Evolutionary conservation across 202 grass and related monocot species (phyloP), one percentile per base, ranked within the genome.

Genomic region (Hordeum pubiflorum): DNA sequence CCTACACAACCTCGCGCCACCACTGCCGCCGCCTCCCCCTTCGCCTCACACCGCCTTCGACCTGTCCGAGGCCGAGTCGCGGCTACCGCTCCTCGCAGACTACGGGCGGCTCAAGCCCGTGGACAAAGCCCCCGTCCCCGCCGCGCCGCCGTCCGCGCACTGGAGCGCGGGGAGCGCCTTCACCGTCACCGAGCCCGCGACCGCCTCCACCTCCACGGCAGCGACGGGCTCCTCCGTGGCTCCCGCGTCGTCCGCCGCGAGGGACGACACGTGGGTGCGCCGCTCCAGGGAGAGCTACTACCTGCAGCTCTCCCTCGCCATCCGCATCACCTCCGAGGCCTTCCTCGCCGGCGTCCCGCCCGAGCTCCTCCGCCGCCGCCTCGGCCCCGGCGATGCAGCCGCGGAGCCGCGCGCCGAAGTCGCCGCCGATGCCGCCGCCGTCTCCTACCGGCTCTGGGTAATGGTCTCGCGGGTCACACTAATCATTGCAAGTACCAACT

Each of bases 371-470:
- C 55, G 22, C 22, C 54, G 78, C 62, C 67, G 56, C 20, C 4
- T 52, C 69, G 40, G 8, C 57, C 10, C 76, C 26, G 18, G 0
- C 40, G 23, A 20, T 4, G 60, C 10, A 0, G 56, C 44, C 3
- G 2, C 12, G 4, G 57, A 87, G 0, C 71, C 64, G 43, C 83
- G 56, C 58, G 83, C 81, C 50, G 50, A n/a, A 39, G 65, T 67
- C 59, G 58, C 83, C 3, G 69, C 69, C 36, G 81, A 97, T 89
- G 75, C 91, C 24, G 88, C 86, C 36, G 84, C 86, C 22, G 82
- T 94, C 29, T 94, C 92, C 57, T 94, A 97, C 85, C 79, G 90
- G 18, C 94, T 97, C 26, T 97, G 94, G 94, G 94, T 97, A 78
- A 54, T n/a, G n/a, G 50, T n/a, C 50, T 54, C 50, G 33, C 67